These are phyloP conservation scores for Colletotrichum neosansevieriae DNA, from an alignment of 2,329 filamentous ascomycete genomes.

Conservation along the genomic window DNA sequence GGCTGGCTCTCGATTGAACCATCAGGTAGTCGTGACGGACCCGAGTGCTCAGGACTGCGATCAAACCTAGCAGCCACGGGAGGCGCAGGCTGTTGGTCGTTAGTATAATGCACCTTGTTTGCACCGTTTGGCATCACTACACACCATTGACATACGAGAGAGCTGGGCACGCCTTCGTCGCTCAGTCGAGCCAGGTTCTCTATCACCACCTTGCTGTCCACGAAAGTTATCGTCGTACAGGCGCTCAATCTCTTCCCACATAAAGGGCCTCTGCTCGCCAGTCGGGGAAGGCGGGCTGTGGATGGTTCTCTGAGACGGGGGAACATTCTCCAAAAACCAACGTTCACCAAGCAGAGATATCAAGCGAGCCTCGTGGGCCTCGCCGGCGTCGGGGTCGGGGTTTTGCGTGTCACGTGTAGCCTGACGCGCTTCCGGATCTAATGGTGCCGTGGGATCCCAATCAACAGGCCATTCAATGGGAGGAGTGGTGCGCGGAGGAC, in stretches of 20 bases:
- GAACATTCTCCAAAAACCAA: conserved; percentile 22
- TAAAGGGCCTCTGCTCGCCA: conserved; percentile 7
- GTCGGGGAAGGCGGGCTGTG: conserved; percentile 8
- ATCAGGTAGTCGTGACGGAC: conserved; percentile 10
- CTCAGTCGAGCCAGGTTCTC: not conserved
- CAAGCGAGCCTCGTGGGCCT: conserved; percentile 24
- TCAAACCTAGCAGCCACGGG: conserved; percentile 41
- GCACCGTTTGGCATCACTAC: not conserved
- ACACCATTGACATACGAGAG: conserved; percentile 36
- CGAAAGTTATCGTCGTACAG: conserved; percentile 4
- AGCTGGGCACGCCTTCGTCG: conserved; percentile 26
- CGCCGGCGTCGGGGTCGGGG: not conserved
- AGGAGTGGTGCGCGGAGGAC: conserved; percentile 23
- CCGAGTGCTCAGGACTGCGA: conserved; percentile 38
- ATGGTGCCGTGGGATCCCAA: conserved; percentile 1
- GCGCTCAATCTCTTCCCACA: conserved; percentile 23
- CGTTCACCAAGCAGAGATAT: conserved; percentile 36
- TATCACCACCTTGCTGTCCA: not conserved
- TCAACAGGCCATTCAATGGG: conserved; percentile 4
- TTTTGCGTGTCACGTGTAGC: conserved; percentile 26
- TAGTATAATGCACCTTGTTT: not conserved
- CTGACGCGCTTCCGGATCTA: conserved; percentile 14
- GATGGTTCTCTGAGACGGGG: conserved; percentile 13
- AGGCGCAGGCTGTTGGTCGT: conserved; percentile 31
- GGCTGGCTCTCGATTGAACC: not conserved